These are phyloP conservation scores for Moniliella sp. DNA, from an alignment of 1,284 basidiomycete genomes.

Conservation along the genomic window DNA sequence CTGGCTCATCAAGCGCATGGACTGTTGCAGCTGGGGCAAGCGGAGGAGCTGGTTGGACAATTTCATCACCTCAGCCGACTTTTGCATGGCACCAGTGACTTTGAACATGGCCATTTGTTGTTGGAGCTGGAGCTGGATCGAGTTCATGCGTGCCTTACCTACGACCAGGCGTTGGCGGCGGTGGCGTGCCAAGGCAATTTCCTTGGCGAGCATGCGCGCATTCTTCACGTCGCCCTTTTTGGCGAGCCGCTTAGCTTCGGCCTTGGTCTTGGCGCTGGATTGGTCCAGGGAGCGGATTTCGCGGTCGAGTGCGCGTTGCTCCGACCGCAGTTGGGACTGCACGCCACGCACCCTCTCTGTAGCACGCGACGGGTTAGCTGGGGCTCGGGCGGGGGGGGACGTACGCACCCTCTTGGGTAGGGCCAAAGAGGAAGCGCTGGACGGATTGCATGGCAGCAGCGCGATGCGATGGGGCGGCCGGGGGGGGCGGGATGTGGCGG, in stretches of 20 bases:
- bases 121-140: slow-evolving; percentile 67
- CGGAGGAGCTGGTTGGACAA: slow-evolving; percentile 74
- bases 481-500: no score
- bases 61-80: slow-evolving; percentile 97
- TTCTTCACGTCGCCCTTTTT: slow-evolving; percentile 76
- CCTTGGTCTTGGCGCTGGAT: slow-evolving; percentile 58
- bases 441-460: slow-evolving; percentile 78
- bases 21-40: slow-evolving; percentile 69
- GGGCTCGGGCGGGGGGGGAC: no score
- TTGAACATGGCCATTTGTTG: slow-evolving; percentile 91
- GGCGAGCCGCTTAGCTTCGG: slow-evolving; percentile 69
- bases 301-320: slow-evolving; percentile 21
- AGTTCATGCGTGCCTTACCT: slow-evolving; percentile 75
- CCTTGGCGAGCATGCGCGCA: slow-evolving; percentile 68
- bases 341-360: slow-evolving; percentile 20
- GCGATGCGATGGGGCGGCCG: no score
- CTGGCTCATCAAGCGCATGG: slow-evolving; percentile 92
- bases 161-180: slow-evolving; percentile 79
- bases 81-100: slow-evolving; percentile 85
- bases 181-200: slow-evolving; percentile 81
- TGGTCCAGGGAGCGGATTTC: slow-evolving; percentile 49
- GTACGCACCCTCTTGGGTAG: slow-evolving; percentile 56
- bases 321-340: slow-evolving; percentile 19
- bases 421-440: slow-evolving; percentile 73
- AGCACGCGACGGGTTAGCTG: background rate